Evolutionary conservation across 2,329 filamentous ascomycete genomes (phyloP).

Genomic region (Microdochium bolleyi): DNA sequence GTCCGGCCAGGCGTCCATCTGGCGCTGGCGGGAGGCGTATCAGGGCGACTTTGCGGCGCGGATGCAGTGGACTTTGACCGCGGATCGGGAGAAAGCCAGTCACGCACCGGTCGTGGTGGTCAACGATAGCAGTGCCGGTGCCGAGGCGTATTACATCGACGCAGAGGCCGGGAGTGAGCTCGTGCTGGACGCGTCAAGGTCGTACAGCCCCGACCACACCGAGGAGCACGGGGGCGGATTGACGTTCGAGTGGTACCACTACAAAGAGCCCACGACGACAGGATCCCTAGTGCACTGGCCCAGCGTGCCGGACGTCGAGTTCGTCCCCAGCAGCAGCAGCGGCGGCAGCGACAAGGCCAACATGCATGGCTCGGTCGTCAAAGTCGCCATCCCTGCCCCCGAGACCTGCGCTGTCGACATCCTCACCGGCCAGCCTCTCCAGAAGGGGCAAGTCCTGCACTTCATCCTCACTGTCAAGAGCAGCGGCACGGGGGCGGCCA

Average conservation of each 20-base stretch:
- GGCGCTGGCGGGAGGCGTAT: constrained; percentile 13
- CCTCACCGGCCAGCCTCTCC: neutral
- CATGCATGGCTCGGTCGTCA: neutral
- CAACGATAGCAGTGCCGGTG: neutral
- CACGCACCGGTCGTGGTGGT: neutral
- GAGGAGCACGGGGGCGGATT: neutral
- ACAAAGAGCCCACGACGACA: neutral
- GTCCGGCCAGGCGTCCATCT: constrained; percentile 7
- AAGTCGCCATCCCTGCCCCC: neutral
- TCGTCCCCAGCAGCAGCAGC: neutral
- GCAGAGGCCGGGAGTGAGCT: neutral
- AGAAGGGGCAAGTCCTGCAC: neutral
- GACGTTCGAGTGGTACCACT: neutral
- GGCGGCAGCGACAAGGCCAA: too few relatives aligned
- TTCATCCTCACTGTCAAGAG: neutral
- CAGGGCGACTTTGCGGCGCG: constrained; percentile 14
- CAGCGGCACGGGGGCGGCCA: neutral
- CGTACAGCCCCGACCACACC: neutral
- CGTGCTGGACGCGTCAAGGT: neutral
- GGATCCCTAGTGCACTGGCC: neutral
- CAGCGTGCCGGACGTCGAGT: neutral
- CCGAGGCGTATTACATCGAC: neutral
- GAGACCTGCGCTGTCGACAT: neutral
- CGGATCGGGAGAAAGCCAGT: constrained; percentile 19
- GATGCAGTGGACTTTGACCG: constrained; percentile 10